A percentile compares a stretch with the other conserved stretches of the same genome.
These are phyloP conservation scores for Brassica nigra DNA, from an alignment of 345 rosid species.

Conservation along the genomic window DNA sequence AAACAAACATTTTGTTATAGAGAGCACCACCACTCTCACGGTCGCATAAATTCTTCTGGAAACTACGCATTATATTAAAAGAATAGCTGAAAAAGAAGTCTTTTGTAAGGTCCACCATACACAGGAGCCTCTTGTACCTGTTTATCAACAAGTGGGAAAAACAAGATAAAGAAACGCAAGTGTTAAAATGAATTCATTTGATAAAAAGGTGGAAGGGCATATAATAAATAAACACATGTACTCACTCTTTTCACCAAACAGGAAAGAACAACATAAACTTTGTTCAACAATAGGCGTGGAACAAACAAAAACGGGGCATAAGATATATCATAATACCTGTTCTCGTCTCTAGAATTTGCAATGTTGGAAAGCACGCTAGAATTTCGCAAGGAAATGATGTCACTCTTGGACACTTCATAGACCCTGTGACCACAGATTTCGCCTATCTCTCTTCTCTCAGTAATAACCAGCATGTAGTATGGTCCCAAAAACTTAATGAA, in stretches of 20 bases:
- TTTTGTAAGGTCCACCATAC: constrained; percentile 84
- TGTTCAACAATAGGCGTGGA: not conserved
- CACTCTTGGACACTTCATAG: constrained; percentile 73
- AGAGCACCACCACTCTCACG: constrained; percentile 60
- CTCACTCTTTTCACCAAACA: constrained; percentile 3
- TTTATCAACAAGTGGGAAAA: constrained; percentile 32
- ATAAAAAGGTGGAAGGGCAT: not conserved
- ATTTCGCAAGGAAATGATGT: constrained; percentile 72
- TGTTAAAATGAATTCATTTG: constrained; percentile 10
- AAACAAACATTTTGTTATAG: constrained; percentile 90
- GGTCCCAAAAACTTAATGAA: constrained; percentile 87
- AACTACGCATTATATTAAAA: constrained; percentile 80
- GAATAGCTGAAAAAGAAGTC: constrained; percentile 98
- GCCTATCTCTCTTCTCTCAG: constrained; percentile 77
- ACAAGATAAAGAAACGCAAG: not conserved
- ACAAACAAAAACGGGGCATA: constrained; percentile 3
- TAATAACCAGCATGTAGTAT: constrained; percentile 84
- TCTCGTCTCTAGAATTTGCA: constrained; percentile 59
- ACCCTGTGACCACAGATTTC: constrained; percentile 72
- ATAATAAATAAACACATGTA: not conserved
- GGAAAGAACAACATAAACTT: not conserved
- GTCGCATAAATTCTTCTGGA: constrained; percentile 74
- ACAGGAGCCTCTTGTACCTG: constrained; percentile 94
- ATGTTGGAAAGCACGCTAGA: constrained; percentile 47
- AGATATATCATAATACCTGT: constrained; percentile 54